phyloP scores from a whole-genome alignment of 148 eudicot genomes.

The Vaccinium darrowii region DNA sequence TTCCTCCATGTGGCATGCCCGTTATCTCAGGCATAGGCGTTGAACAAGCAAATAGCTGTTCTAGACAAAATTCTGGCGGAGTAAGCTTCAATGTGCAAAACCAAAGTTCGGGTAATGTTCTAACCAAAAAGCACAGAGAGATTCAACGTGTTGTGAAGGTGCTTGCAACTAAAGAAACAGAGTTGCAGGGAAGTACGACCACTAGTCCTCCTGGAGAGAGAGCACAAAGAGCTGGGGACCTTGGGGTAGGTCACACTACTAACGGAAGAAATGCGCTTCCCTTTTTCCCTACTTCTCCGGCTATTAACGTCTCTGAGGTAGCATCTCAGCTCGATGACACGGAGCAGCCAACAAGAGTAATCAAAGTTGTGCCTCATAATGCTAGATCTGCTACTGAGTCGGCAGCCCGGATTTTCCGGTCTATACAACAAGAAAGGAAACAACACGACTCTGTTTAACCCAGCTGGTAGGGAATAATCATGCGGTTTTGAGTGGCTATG shows the following conservation, averaged over 20 bases:
- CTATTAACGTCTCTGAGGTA: slow-evolving; percentile 16
- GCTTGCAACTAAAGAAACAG: slow-evolving; percentile 33
- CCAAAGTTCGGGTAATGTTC: slow-evolving; percentile 39
- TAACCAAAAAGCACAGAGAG: slow-evolving; percentile 29
- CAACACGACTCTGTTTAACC: slow-evolving; percentile 43
- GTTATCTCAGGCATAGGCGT: slow-evolving; percentile 42
- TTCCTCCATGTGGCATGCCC: slow-evolving; percentile 70
- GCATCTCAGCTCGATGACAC: slow-evolving; percentile 20
- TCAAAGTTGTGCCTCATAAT: slow-evolving; percentile 78
- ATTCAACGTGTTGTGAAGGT: slow-evolving; percentile 16
- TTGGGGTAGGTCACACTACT: slow-evolving; percentile 8
- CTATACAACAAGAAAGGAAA: slow-evolving; percentile 74
- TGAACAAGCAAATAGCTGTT: slow-evolving; percentile 42
- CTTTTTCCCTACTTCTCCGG: slow-evolving; percentile 46
- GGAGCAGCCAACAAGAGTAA: slow-evolving; percentile 51
- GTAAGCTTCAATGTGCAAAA: slow-evolving; percentile 12
- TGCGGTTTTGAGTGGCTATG: neutral
- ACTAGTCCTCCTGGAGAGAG: slow-evolving; percentile 65
- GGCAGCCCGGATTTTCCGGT: slow-evolving; percentile 69
- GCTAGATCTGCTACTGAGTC: slow-evolving; percentile 63
- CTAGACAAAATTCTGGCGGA: slow-evolving; percentile 24
- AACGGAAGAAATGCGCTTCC: slow-evolving; percentile 42
- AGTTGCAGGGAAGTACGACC: slow-evolving; percentile 55
- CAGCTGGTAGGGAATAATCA: neutral
- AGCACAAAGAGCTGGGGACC: slow-evolving; percentile 10